Base-by-base conservation (phyloP, 1,139 yeast species). In the Lodderomyces pseudojiufengensis region DNA sequence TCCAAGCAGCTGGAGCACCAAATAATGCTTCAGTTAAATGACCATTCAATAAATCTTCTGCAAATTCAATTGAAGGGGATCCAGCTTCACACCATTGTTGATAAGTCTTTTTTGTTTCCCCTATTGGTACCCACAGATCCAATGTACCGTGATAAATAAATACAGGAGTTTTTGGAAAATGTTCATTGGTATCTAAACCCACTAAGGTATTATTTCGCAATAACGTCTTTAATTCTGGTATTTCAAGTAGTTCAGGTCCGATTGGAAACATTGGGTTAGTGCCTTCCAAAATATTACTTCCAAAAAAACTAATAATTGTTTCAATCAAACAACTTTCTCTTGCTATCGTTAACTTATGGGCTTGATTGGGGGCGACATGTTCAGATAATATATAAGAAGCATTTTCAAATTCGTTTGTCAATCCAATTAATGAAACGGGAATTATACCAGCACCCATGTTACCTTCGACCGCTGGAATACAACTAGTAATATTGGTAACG, bases 71-170 rank as follows among this genome's bases (percentile, higher is more conserved):
- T 0, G 65, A 59, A 7, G 40, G 33, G 13, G 58, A 54, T 3
- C 61, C 65, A 42, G 51, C 46, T 3, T 43, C 51, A 46, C 68
- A 62, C 62, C 65, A 63, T 16, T 37, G 43, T 14, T 57, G 45
- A 40, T 55, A 62, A 3, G 50, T 54, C 36, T 57, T 47, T 31
- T 47, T 45, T 2, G 57, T 49, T 29, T 51, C 50, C 10, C 36
- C 38, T 31, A 46, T 52, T 1, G 66, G 66, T 22, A 59, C 61
- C 32, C 63, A 47, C 5, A 44, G 45, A 42, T 63, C 70, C 3
- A 49, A 35, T 15, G 41, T 35, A 1, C 65, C 65, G 36, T 63
- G 69, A 46, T 54, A 63, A 9, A 62, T 48, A 36, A 62, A 63
- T 3, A 64, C 32, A 1, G 69, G 70, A 8, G 61, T 51, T 24